Base-by-base conservation (phyloP, 1,284 basidiomycete species). In the Ustilago sp. region DNA sequence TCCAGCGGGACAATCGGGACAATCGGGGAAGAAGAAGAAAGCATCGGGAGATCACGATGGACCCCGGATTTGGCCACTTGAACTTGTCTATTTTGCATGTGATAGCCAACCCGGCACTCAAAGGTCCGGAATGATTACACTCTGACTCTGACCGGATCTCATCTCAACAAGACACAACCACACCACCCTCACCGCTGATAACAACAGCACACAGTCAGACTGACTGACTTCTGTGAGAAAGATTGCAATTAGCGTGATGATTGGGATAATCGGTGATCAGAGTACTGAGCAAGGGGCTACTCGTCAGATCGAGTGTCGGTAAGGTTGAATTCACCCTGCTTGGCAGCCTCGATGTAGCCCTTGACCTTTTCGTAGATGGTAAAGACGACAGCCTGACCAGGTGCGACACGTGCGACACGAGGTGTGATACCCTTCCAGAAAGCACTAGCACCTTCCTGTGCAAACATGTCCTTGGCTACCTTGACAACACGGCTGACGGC, bases 391-490 rank as follows among this genome's bases (percentile, higher is more conserved):
- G 88, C 88, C 82, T 89, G 88, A 54, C 81, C 84, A 11, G 97
- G 96, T 1, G 97, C 97, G 54, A 99, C 96, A 79, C 97, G 91
- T 77, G 98, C 89, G 47, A 99, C 95, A 63, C 97, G 90, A 50
- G 97, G 96, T 2, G 95, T 98, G 87, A 99, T 98, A 58, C 96
- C 87, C 75, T 87, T 86, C 83, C 84, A 98, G 88, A 98, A 98
- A 63, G 95, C 95, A 59, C 88, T 88, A 19, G 92, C 88, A 39
- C 95, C 96, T 87, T 99, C 97, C 83, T 92, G 90, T 71, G 89
- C 90, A 91, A 95, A 98, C 94, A 99, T 98, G 64, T 96, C 94
- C 28, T 87, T 87, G 39, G 94, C 91, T 72, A 99, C 96, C 54
- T 90, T 89, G 19, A 90, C 86, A 82, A 99, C 92, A 23, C 95